Base-by-base conservation (phyloP, 23 red algal genomes). In the Gracilaria gracilis region DNA sequence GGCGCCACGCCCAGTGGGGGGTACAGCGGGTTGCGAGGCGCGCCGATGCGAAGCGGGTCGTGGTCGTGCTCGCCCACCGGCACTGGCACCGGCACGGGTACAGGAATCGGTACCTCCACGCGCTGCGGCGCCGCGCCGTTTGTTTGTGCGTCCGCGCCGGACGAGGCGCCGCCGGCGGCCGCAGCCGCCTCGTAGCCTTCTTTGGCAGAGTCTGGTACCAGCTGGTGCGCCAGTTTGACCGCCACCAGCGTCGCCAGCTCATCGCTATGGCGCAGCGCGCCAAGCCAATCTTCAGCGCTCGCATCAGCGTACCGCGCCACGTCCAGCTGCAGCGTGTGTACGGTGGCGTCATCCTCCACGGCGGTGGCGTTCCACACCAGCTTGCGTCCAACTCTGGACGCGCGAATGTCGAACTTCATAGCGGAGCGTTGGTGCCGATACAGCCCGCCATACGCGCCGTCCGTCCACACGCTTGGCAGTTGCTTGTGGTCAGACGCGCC, bases 141-240 rank as follows among this genome's bases (percentile, higher is more conserved):
- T 40, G 8, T 25, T 8, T 23, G 37, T 47, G 15, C 48, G 50
- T 25, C 36, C 4, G 67, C 24, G 34, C 7, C 24, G 34, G 67
- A 32, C 34, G 72, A 13, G 58, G 67, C 24, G 34, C 7, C 24
- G 34, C 9, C 72, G 72, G 72, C 39, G 58, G 65, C 69, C 35
- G 78, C 87, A 20, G 69, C 46, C n/a, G 49, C 54, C 80, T 98
- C 96, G 69, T 94, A 98, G 28, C 96, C 96, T 24, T 91, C 86
- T 51, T 98, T 98, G 37, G 96, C 91, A 15, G 79, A 80, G 53
- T 98, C 96, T 4, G 96, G 96, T 29, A 98, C 83, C 19, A 98
- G 82, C 19, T 25, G 46, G 83, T 98, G 89, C 72, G 91, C 93
- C 24, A 98, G 51, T 15, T 95, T 55, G 31, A 92, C 88, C 19